phyloP scores from a whole-genome alignment of 805 yeast species.

The Hermanozyma aechmeae region DNA sequence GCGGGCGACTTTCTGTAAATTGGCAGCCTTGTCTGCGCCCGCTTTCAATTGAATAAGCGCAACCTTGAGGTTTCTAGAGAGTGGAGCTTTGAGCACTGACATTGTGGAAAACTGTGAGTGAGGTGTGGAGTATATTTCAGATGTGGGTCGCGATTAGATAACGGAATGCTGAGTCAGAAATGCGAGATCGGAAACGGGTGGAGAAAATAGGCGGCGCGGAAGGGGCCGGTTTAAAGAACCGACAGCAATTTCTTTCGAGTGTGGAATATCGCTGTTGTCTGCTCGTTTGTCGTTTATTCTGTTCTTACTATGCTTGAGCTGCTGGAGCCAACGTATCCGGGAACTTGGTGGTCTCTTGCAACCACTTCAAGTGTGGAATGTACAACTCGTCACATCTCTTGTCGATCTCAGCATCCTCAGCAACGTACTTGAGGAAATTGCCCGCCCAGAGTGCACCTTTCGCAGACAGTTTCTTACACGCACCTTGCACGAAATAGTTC shows the following conservation, averaged over 20 bases:
- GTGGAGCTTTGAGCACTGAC: constrained; percentile 14
- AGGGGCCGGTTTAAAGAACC: too few relatives aligned
- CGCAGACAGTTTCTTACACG: constrained; percentile 19
- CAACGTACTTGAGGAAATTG: constrained; percentile 18
- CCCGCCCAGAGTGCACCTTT: constrained; percentile 23
- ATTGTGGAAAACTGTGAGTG: too few relatives aligned
- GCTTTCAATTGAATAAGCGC: constrained; percentile 82
- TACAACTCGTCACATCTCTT: constrained; percentile 25
- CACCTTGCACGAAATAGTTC: constrained; percentile 28
- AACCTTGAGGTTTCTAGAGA: constrained; percentile 55
- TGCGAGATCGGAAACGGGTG: too few relatives aligned
- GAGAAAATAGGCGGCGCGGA: too few relatives aligned
- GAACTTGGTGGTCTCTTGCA: constrained; percentile 21
- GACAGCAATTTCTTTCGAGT: too few relatives aligned
- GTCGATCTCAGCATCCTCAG: constrained; percentile 13
- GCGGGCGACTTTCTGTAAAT: constrained; percentile 57
- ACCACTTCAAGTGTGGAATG: constrained; percentile 34
- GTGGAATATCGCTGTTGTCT: too few relatives aligned
- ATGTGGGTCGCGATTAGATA: too few relatives aligned
- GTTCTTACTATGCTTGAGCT: background rate
- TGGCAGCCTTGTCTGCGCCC: constrained; percentile 72
- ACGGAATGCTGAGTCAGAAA: too few relatives aligned
- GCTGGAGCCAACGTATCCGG: constrained; percentile 1
- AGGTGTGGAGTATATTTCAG: too few relatives aligned
- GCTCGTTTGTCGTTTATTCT: too few relatives aligned